Evolutionary conservation across 2,329 filamentous ascomycete species (phyloP).

Genomic region (Fusarium praegraminearum): DNA sequence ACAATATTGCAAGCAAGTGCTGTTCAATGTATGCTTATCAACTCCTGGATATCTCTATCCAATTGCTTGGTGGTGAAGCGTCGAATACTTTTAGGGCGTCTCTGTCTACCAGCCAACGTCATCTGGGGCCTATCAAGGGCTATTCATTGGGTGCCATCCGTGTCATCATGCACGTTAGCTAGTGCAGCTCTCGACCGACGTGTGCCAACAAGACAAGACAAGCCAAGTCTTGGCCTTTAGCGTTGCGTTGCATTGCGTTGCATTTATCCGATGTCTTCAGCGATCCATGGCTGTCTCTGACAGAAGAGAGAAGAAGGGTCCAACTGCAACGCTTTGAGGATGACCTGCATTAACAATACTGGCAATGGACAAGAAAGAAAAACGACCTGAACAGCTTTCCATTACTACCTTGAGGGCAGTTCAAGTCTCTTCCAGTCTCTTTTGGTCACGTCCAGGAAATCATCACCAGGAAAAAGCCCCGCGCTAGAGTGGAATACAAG

Average conservation of each 20-base stretch:
- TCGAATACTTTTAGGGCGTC: conserved; percentile 8
- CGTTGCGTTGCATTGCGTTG: conserved; percentile 13
- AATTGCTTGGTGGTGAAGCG: conserved; percentile 13
- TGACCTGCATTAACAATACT: not conserved
- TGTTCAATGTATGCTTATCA: not conserved
- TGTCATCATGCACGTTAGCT: conserved; percentile 18
- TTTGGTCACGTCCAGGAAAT: conserved; percentile 18
- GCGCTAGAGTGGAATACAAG: conserved; percentile 34
- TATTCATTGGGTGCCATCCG: conserved; percentile 15
- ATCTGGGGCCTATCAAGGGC: conserved; percentile 15
- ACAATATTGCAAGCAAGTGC: conserved; percentile 11
- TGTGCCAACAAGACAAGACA: conserved; percentile 20
- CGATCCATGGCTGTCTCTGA: conserved; percentile 1
- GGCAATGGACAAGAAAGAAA: not conserved
- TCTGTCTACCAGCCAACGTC: conserved; percentile 16
- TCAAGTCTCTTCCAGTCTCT: not conserved
- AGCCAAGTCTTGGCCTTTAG: conserved; percentile 14
- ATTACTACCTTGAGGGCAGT: conserved; percentile 7
- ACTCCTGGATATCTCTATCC: conserved; percentile 3
- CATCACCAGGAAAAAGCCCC: conserved; percentile 41
- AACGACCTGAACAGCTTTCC: not conserved
- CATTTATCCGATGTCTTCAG: conserved; percentile 26
- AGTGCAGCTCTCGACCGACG: conserved; percentile 16
- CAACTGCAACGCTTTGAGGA: not conserved
- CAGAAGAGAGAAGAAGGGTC: not conserved